phyloP scores from a whole-genome alignment of 192 early-diverging fungal species.

The Coemansia aciculifera region DNA sequence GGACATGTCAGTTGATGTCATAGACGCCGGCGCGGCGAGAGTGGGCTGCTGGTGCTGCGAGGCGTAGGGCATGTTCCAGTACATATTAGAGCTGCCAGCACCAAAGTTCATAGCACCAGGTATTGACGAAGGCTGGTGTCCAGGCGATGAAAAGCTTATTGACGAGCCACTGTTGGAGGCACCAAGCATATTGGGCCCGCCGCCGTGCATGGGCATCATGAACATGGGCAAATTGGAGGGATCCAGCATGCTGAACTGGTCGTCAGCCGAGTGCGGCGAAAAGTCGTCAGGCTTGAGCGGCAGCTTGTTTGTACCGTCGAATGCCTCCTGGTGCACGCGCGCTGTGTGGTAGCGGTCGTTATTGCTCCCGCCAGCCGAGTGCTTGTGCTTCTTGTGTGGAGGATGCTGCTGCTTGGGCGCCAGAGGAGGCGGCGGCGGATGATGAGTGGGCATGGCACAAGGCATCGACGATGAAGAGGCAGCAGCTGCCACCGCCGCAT shows the following conservation, averaged over 20 bases:
- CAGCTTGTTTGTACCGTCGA: slow-evolving; percentile 53
- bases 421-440: slow-evolving; percentile 8
- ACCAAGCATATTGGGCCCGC: background rate
- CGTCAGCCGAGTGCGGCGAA: slow-evolving; percentile 27
- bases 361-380: slow-evolving; percentile 9
- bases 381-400: slow-evolving; percentile 36
- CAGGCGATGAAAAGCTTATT: background rate
- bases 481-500: slow-evolving; percentile 6
- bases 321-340: slow-evolving; percentile 51
- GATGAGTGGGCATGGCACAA: background rate
- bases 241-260: slow-evolving; percentile 43
- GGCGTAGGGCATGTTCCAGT: slow-evolving; percentile 16
- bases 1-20: slow-evolving; percentile 21
- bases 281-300: slow-evolving; percentile 50
- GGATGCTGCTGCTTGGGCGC: slow-evolving; percentile 4
- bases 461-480: slow-evolving; percentile 9
- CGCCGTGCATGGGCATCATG: slow-evolving; percentile 25
- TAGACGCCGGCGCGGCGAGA: background rate
- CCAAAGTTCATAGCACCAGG: slow-evolving; percentile 1
- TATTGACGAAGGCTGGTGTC: background rate
- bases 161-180: background rate
- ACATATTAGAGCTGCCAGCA: background rate
- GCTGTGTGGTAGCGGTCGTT: slow-evolving; percentile 29
- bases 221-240: slow-evolving; percentile 52
- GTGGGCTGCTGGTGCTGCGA: background rate